Evolutionary conservation across 208 protist species (phyloP), one percentile per base, ranked within the genome.

Genomic region (Blastocrithidia nonstop): DNA sequence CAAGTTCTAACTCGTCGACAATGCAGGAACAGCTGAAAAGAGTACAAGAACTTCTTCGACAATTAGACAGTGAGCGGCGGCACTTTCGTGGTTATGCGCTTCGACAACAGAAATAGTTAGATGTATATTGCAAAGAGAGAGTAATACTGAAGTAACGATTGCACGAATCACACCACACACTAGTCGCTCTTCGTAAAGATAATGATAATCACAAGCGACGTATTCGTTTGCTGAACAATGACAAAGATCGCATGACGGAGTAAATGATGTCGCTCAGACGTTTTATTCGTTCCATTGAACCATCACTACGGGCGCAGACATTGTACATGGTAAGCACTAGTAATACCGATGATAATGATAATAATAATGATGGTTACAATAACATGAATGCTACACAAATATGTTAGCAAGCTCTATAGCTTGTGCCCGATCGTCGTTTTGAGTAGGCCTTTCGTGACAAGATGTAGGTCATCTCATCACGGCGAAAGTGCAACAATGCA

Each of bases 381-480:
- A 11, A 22, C 7, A 3, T 13, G 8, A 9, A 15, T n/a, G 26
- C 5, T n/a, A n/a, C n/a, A 8, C 13, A 50, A 33, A 50, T 21
- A n/a, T n/a, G 11, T n/a, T 11, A 15, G 11, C 29, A 35, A 11
- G 43, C 39, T 5, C 28, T 55, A 5, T 56, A 52, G 1, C 50
- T 88, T 4, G 67, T 74, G 3, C 73, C 73, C 6, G 78, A 84
- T 51, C 71, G 78, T 19, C 66, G 70, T 24, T 84, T 84, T 29
- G 61, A 83, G 46, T 70, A 78, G 39, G 71, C 78, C 8, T 88
- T 88, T 39, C 21, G 38, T 25, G 78, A 88, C 46, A 88, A 88
- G 56, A 81, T 88, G 66, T 43, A 40, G 20, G 46, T 51, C 29
- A 79, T 88, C 22, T 28, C 33, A 9, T 80, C 45, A 33, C 41